Base-by-base conservation (phyloP, 1,284 basidiomycete genomes). In the Athelia psychrophila region DNA sequence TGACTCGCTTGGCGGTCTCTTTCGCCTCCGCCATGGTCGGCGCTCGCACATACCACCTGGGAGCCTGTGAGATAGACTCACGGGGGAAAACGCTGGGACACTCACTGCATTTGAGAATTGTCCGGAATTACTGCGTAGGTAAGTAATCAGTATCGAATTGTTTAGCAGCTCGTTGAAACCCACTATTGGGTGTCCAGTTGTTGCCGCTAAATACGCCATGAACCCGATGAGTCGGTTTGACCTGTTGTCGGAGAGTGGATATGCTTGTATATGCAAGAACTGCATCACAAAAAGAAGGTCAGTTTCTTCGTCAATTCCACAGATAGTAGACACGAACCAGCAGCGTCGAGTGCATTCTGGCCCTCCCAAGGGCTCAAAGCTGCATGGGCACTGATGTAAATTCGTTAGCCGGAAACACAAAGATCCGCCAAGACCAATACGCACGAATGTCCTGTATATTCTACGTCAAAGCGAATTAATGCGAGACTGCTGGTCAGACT, bases 341-440 rank as follows among this genome's bases (percentile, higher is more conserved):
- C 38, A 5, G 88, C 90, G 61, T 91, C 88, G 13, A 89, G 74
- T 1, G 89, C 88, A 58, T 91, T 92, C 57, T 72, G 74, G 6
- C 86, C 90, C 61, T 88, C 84, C 86, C 86, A 88, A 24, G 84
- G 87, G 8, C 83, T 84, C 19, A 83, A 74, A 30, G 79, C 81
- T 1, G 86, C 86, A 61, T 88, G 86, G 12, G 85, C 81, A 9
- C 84, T 84, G 52, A 44, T 2, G 46, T 9, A 10, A 9, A 18
- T 42, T 35, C 33, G 38, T 42, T 18, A 42, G 38, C 38, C 10
- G 32, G 16, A 22, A 13, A 12, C n/a, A 42, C 8, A 42, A 16
- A 9, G 8, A 44, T 12, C 2, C 20, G 6, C 44, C 32, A 15
- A 22, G 12, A n/a, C n/a, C 10, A 12, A n/a, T 35, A 61, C 80